A percentile compares a stretch with the other conserved stretches of the same genome.
Evolutionary conservation across 1,284 basidiomycete genomes (phyloP).

Genomic region (Boletus mariae): DNA sequence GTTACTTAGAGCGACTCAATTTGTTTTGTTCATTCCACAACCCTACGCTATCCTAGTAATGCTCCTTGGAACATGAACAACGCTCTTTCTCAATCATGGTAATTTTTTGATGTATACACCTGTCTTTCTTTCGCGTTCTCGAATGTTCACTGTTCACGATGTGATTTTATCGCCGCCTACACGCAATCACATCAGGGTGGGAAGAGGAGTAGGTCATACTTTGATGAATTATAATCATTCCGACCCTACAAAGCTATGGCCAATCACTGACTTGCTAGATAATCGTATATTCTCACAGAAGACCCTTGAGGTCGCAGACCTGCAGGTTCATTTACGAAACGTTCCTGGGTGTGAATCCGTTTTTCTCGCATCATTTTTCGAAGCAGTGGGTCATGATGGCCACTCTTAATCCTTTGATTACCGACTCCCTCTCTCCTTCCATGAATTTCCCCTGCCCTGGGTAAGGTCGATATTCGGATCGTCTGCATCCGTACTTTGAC

Average conservation of each 20-base stretch:
- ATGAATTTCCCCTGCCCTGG: neutral
- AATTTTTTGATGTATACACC: neutral
- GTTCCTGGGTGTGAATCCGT: neutral
- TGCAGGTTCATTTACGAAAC: neutral
- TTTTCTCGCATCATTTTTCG: neutral
- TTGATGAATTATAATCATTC: neutral
- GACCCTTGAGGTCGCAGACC: neutral
- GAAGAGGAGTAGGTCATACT: neutral
- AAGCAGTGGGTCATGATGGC: neutral
- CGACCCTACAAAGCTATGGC: neutral
- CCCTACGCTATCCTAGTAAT: neutral
- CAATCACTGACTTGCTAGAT: neutral
- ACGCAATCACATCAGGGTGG: neutral
- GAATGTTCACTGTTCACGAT: neutral
- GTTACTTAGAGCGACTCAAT: too few species aligned
- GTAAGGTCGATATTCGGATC: neutral
- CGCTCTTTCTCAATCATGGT: neutral
- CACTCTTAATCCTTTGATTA: neutral
- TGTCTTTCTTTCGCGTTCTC: neutral
- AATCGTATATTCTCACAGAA: neutral
- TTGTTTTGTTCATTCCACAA: conserved; percentile 11
- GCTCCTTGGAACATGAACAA: neutral
- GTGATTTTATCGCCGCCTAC: neutral
- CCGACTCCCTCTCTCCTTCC: neutral
- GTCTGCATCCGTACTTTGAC: neutral